Evolutionary conservation across 2,329 filamentous ascomycete genomes (phyloP).

Genomic region (Penicillium hesseltinei): DNA sequence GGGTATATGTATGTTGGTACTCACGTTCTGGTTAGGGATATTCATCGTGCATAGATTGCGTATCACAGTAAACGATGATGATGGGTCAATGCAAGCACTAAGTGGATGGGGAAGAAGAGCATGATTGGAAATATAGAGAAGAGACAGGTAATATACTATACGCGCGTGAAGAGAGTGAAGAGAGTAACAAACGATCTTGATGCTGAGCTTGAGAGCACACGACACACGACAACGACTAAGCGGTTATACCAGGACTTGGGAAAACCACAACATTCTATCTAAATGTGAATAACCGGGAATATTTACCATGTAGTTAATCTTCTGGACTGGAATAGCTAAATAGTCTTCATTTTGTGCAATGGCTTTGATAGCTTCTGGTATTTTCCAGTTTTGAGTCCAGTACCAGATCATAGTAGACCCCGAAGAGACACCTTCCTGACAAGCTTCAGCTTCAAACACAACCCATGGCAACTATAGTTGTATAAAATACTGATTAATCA

Average conservation of each 20-base stretch:
- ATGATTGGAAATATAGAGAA: background rate
- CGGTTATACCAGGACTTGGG: background rate
- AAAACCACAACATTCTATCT: background rate
- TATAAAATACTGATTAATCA: too few species aligned
- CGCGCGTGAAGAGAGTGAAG: background rate
- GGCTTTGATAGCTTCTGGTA: too few species aligned
- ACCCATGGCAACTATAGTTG: too few species aligned
- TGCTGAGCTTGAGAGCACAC: too few species aligned
- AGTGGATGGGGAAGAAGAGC: background rate
- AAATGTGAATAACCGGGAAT: background rate
- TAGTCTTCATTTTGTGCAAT: background rate
- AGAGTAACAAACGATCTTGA: background rate
- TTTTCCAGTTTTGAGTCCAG: background rate
- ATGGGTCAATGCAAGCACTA: background rate
- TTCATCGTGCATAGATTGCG: background rate
- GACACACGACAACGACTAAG: background rate
- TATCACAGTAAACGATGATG: background rate
- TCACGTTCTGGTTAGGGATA: background rate
- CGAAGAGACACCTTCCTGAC: background rate
- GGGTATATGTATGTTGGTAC: background rate
- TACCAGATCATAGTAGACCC: background rate
- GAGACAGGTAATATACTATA: background rate
- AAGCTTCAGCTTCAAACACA: too few species aligned
- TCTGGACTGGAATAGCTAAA: background rate
- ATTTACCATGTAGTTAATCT: too few species aligned